Percentiles rank a stretch among this genome's conserved stretches.
phyloP scores from a whole-genome alignment of 2,329 filamentous ascomycete genomes.

The Verticillium zaregamsianum region DNA sequence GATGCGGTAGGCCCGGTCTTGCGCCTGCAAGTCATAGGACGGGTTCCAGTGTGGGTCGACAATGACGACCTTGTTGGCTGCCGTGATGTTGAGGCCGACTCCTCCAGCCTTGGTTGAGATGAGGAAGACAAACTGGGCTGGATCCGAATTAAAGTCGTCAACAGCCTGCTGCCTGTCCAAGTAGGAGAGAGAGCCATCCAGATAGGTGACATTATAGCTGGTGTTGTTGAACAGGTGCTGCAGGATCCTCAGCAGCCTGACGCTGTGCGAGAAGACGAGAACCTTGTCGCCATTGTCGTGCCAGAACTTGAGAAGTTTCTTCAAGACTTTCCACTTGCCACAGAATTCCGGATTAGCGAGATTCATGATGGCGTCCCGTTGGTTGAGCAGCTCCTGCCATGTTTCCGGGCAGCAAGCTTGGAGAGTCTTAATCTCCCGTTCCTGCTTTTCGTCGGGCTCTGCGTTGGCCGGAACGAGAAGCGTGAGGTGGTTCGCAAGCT shows the following conservation, averaged over 20 bases:
- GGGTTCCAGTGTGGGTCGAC: slow-evolving; percentile 99
- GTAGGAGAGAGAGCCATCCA: slow-evolving; percentile 81
- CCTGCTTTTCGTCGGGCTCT: slow-evolving; percentile 67
- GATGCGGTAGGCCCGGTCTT: slow-evolving; percentile 94
- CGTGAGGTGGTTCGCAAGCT: slow-evolving; percentile 88
- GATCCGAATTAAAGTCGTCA: slow-evolving; percentile 86
- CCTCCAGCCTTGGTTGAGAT: slow-evolving; percentile 93
- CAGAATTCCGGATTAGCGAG: slow-evolving; percentile 88
- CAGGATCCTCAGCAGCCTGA: slow-evolving; percentile 78
- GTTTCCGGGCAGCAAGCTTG: slow-evolving; percentile 68
- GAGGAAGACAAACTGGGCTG: slow-evolving; percentile 86
- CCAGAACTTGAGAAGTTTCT: slow-evolving; percentile 86
- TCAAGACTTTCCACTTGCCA: slow-evolving; percentile 93
- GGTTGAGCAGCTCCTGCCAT: slow-evolving; percentile 70
- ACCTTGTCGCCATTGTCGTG: slow-evolving; percentile 88
- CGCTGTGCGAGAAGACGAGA: slow-evolving; percentile 89
- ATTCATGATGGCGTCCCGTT: slow-evolving; percentile 73
- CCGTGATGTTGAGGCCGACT: slow-evolving; percentile 92
- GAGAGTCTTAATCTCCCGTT: slow-evolving; percentile 71
- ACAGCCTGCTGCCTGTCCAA: slow-evolving; percentile 79
- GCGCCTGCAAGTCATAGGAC: slow-evolving; percentile 87
- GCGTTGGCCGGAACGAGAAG: slow-evolving; percentile 68
- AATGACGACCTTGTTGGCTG: slow-evolving; percentile 96
- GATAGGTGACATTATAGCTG: slow-evolving; percentile 83
- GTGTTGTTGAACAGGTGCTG: slow-evolving; percentile 83